Evolutionary conservation across 345 rosid species (phyloP), one percentile per base, ranked within the genome.

Genomic region (Arabis alpina): DNA sequence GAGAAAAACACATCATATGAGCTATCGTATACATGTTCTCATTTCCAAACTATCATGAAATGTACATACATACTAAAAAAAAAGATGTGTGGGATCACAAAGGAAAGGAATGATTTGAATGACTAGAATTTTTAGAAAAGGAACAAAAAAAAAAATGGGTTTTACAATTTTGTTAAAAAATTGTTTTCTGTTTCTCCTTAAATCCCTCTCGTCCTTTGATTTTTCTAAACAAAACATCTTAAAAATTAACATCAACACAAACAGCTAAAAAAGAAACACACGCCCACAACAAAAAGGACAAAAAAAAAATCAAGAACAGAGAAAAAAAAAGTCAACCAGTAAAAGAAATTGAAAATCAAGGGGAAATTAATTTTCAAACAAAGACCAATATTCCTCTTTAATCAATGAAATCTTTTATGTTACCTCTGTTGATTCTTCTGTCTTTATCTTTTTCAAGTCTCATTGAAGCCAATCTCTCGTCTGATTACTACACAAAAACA

Each of bases 401-500:
- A 16, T 49, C 60, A 8, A 73, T 65, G 72, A 57, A 58, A 23
- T 66, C 12, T 48, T 64, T 8, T 27, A 59, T 43, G 12, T 19
- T 19, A 19, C 23, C 23, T 19, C 23, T 19, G 23, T 39, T 64
- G 3, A 44, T 55, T 37, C 54, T 73, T 15, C 44, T 73, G 10
- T 50, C 54, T 37, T 36, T 73, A 10, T 50, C 54, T 2, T 19
- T 19, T 40, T 64, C 71, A 49, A 19, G 4, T 4, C 53, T 64
- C 44, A 52, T 66, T 15, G 54, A 39, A 49, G 71, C 79, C 19
- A 58, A 64, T 40, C 84, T 81, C 63, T 36, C 80, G 11, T 1
- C 52, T 59, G 70, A 77, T 30, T 86, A 87, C 72, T 91, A 89
- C 79, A 57, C 54, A 28, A 79, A 69, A 53, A 51, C 92, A 10